Evolutionary conservation across 75 land plant genomes (phyloP).

Genomic region (Sequoia sempervirens): DNA sequence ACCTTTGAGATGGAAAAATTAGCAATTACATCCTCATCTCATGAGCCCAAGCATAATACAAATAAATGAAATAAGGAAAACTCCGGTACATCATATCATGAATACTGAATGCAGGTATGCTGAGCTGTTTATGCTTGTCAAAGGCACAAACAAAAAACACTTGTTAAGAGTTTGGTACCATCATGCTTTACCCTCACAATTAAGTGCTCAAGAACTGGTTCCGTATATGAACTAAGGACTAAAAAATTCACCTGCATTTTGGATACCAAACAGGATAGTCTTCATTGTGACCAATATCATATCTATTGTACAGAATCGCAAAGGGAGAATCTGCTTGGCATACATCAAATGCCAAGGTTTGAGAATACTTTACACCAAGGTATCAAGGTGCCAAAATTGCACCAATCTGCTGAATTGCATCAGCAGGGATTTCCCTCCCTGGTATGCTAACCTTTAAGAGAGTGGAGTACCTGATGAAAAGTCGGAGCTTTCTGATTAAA

Average conservation of each 20-base stretch:
- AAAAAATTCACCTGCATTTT: not conserved
- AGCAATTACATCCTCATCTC: not conserved
- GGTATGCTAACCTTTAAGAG: constrained; percentile 84
- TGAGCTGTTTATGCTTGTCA: not conserved
- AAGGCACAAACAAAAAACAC: not conserved
- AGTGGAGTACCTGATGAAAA: constrained; percentile 54
- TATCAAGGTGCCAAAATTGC: constrained; percentile 55
- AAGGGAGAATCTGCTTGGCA: not conserved
- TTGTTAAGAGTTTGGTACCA: not conserved
- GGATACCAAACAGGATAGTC: not conserved
- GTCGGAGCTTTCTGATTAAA: not conserved
- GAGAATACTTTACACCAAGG: not conserved
- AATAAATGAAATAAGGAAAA: not conserved
- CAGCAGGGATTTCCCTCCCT: constrained; percentile 82
- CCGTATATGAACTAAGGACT: not conserved
- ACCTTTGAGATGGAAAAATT: not conserved
- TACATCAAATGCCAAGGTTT: not conserved
- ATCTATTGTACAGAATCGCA: not conserved
- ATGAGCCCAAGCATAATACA: not conserved
- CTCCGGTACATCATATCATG: not conserved
- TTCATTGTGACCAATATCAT: not conserved
- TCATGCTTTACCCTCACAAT: not conserved
- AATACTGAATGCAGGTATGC: not conserved
- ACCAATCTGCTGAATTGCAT: constrained; percentile 70
- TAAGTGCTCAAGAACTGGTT: not conserved